phyloP scores from a whole-genome alignment of 2,329 filamentous ascomycete species.

The Colletotrichum sp. region DNA sequence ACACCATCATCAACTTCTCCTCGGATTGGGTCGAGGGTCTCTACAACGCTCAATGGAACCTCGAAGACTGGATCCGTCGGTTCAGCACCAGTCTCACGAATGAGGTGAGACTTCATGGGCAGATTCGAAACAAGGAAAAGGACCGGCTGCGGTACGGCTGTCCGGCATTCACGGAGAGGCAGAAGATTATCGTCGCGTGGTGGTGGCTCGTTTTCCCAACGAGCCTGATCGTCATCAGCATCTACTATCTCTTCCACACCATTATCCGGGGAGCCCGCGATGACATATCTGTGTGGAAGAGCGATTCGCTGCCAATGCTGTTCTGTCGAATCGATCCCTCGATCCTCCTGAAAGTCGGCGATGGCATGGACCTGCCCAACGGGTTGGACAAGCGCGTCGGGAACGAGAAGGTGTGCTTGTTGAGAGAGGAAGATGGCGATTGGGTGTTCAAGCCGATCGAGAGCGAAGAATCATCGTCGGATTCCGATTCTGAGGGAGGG shows the following conservation, averaged over 20 bases:
- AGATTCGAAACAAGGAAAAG: background rate
- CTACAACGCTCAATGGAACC: constrained; percentile 34
- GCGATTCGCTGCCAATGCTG: constrained; percentile 41
- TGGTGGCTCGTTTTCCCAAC: constrained; percentile 41
- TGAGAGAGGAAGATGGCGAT: constrained; percentile 34
- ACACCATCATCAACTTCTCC: constrained; percentile 33
- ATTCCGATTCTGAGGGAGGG: constrained; percentile 5
- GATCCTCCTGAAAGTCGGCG: constrained; percentile 32
- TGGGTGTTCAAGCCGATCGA: constrained; percentile 39
- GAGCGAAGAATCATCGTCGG: constrained; percentile 14
- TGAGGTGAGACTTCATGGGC: constrained; percentile 38
- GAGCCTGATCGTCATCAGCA: constrained; percentile 34
- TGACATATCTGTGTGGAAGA: constrained; percentile 41
- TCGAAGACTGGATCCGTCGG: constrained; percentile 35
- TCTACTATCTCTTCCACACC: constrained; percentile 39
- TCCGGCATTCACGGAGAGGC: constrained; percentile 30
- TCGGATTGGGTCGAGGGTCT: constrained; percentile 43
- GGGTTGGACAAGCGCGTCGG: constrained; percentile 37
- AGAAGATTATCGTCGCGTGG: constrained; percentile 38
- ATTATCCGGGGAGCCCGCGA: constrained; percentile 38
- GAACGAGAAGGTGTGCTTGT: constrained; percentile 36
- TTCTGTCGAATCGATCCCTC: constrained; percentile 39
- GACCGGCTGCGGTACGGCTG: constrained; percentile 30
- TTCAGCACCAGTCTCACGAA: constrained; percentile 39
- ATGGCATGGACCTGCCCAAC: constrained; percentile 40